phyloP scores from a whole-genome alignment of 345 rosid genomes.

The Populus alba region DNA sequence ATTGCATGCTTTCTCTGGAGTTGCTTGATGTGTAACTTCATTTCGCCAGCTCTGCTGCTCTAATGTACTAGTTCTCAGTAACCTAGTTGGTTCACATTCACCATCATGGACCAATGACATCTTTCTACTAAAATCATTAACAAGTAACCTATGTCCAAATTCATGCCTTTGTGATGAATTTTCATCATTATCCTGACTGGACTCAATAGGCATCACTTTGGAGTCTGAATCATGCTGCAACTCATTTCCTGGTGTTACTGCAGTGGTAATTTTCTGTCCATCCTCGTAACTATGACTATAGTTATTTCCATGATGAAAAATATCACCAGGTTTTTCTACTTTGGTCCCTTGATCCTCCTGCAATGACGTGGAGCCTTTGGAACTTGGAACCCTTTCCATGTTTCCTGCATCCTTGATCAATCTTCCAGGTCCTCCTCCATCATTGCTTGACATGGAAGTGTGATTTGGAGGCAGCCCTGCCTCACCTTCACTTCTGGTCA shows the following conservation, averaged over 20 bases:
- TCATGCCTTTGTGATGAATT: slow-evolving; percentile 53
- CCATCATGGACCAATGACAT: slow-evolving; percentile 42
- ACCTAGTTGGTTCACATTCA: slow-evolving; percentile 36
- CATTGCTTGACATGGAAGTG: slow-evolving; percentile 1
- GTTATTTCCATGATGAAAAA: slow-evolving; percentile 27
- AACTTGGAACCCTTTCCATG: slow-evolving; percentile 19
- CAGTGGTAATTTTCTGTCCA: slow-evolving; percentile 18
- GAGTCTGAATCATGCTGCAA: slow-evolving; percentile 21
- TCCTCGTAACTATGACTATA: slow-evolving; percentile 23
- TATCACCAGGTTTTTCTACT: slow-evolving; percentile 18
- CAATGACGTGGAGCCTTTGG: slow-evolving; percentile 20
- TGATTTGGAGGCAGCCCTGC: slow-evolving; percentile 21
- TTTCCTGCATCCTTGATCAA: slow-evolving; percentile 31
- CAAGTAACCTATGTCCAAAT: slow-evolving; percentile 58
- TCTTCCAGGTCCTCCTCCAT: slow-evolving; percentile 28
- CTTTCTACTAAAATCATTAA: slow-evolving; percentile 55
- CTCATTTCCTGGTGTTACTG: slow-evolving; percentile 31
- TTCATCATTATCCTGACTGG: slow-evolving; percentile 36
- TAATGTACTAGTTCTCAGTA: slow-evolving; percentile 27
- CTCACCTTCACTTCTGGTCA: slow-evolving; percentile 24
- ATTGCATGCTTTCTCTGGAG: slow-evolving; percentile 19
- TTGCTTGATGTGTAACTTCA: slow-evolving; percentile 23
- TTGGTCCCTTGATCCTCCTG: slow-evolving; percentile 26
- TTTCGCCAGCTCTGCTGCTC: slow-evolving; percentile 34
- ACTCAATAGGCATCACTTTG: slow-evolving; percentile 29